A percentile compares a stretch with the other conserved stretches of the same genome.
phyloP scores from a whole-genome alignment of 106 monocot species.

The Dactylorhiza incarnata region DNA sequence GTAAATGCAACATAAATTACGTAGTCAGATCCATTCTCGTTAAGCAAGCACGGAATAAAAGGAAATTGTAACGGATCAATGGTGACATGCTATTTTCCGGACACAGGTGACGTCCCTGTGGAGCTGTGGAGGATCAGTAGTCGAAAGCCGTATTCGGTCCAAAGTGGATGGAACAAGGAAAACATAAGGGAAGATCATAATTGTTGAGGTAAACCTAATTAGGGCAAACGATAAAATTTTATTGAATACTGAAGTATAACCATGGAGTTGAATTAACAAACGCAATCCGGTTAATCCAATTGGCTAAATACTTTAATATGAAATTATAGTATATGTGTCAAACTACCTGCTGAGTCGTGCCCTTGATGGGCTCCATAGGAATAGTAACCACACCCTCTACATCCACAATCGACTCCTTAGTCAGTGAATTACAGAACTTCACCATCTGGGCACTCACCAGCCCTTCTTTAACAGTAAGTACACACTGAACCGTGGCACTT shows the following conservation, averaged over 20 bases:
- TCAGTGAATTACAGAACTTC: constrained; percentile 54
- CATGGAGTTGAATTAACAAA: background rate
- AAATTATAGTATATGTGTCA: background rate
- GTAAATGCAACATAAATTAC: background rate
- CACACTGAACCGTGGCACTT: constrained; percentile 64
- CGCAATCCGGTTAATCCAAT: background rate
- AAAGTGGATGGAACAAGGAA: no score
- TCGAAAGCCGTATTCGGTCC: no score
- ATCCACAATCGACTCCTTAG: constrained; percentile 68
- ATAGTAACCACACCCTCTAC: constrained; percentile 54
- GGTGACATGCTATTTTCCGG: no score
- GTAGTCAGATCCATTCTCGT: background rate
- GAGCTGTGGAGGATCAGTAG: no score
- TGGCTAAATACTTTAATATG: background rate
- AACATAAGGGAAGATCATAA: background rate
- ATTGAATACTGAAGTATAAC: background rate
- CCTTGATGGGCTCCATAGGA: constrained; percentile 58
- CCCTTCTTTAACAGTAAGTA: constrained; percentile 35
- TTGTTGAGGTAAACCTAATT: background rate
- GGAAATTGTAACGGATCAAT: background rate
- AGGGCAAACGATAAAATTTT: background rate
- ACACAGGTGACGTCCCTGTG: no score
- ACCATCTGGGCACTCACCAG: constrained; percentile 73
- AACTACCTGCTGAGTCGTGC: constrained; percentile 71
- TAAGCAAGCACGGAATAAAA: background rate